Conservation (phyloP, 257 asterid species). For the Hygrophila difformis region DNA sequence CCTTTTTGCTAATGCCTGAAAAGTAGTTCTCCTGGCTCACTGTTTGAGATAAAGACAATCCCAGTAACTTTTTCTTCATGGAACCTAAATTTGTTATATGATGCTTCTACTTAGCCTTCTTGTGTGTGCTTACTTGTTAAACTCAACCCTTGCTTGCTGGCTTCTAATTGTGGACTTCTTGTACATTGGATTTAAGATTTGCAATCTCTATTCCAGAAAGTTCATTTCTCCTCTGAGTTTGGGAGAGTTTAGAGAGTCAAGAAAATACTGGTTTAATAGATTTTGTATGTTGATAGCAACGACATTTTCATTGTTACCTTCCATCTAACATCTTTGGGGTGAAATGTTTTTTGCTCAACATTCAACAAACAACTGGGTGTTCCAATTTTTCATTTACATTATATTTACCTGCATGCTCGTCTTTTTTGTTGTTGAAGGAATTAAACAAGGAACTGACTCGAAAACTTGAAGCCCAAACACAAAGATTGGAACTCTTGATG, state of each 20-base stretch:
- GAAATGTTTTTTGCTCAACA: background rate
- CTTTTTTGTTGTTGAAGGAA: conserved; percentile 41
- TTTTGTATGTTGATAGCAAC: too few species aligned
- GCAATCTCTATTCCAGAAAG: background rate
- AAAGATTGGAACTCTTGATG: conserved; percentile 83
- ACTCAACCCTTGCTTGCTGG: background rate
- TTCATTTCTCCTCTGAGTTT: background rate
- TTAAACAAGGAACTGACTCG: conserved; percentile 70
- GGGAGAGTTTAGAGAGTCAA: background rate
- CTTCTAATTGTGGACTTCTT: background rate
- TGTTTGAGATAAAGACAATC: conserved; percentile 1
- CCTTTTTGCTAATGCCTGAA: conserved; percentile 4
- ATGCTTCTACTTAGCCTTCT: too few species aligned
- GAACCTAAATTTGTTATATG: conserved; percentile 9
- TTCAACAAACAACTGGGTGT: background rate
- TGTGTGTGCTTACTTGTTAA: background rate
- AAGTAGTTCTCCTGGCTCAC: conserved; percentile 6
- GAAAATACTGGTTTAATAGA: too few species aligned
- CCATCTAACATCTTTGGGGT: background rate
- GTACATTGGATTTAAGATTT: conserved; percentile 1
- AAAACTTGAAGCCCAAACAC: conserved; percentile 94
- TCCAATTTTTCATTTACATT: background rate
- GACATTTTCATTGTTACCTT: too few species aligned
- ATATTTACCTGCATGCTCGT: conserved; percentile 11
- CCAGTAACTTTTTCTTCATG: background rate